These are phyloP conservation scores for Quillaja saponaria DNA, from an alignment of 306 rosid genomes.

Conservation along the genomic window DNA sequence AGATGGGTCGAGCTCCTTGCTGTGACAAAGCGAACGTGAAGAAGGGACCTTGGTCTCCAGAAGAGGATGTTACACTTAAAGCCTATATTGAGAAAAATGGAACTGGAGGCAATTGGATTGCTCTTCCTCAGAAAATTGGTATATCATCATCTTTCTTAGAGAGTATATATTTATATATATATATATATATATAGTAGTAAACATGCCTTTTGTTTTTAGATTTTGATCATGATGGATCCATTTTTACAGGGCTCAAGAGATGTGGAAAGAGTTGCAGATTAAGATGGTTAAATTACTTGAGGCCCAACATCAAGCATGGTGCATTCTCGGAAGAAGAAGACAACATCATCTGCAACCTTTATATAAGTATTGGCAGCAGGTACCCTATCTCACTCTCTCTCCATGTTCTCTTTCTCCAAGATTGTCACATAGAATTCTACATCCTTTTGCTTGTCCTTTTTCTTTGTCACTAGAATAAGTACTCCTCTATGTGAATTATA, in stretches of 20 bases:
- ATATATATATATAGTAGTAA: too few relatives aligned
- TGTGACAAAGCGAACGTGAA: slow-evolving; percentile 96
- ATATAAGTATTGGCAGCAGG: slow-evolving; percentile 99
- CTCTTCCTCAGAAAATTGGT: slow-evolving; percentile 99
- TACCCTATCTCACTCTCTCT: slow-evolving; percentile 16
- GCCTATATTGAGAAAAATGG: slow-evolving; percentile 81
- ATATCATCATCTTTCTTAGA: not conserved
- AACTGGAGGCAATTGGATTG: slow-evolving; percentile 98
- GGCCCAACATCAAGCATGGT: slow-evolving; percentile 97
- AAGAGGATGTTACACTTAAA: slow-evolving; percentile 85
- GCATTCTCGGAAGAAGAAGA: slow-evolving; percentile 99
- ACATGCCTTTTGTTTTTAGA: too few relatives aligned
- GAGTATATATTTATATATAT: too few relatives aligned
- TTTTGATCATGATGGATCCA: slow-evolving; percentile 21
- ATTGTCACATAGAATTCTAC: slow-evolving; percentile 30
- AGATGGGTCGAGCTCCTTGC: slow-evolving; percentile 98
- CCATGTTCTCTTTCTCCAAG: slow-evolving; percentile 11
- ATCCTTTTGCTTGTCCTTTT: slow-evolving; percentile 59
- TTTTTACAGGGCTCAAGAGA: slow-evolving; percentile 80
- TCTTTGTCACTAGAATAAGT: slow-evolving; percentile 45
- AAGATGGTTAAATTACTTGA: slow-evolving; percentile 92
- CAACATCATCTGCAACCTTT: slow-evolving; percentile 89
- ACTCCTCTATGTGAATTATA: too few relatives aligned
- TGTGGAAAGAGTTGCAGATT: slow-evolving; percentile 98
- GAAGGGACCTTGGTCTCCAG: slow-evolving; percentile 99